phyloP scores from a whole-genome alignment of 768 basidiomycete species.

The Tricholomella constricta region DNA sequence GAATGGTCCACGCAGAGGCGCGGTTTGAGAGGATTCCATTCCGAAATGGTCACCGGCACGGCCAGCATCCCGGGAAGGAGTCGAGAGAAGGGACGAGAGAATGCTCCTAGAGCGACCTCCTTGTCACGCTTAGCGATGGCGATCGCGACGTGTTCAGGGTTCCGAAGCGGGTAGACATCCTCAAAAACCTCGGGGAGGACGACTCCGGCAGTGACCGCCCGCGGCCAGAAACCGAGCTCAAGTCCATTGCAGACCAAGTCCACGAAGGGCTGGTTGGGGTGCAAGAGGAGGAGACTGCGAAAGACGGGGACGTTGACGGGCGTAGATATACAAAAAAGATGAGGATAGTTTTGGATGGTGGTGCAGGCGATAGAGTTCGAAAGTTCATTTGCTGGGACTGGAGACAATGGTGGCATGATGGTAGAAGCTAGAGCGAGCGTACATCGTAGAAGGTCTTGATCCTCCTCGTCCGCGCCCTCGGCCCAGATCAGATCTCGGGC shows the following conservation, averaged over 20 bases:
- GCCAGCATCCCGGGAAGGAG: neutral
- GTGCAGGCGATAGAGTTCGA: neutral
- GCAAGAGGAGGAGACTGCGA: neutral
- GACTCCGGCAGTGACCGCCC: conserved; percentile 20
- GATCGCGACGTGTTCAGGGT: neutral
- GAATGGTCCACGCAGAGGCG: too few species aligned
- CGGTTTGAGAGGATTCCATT: neutral
- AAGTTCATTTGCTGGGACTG: neutral
- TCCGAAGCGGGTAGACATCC: neutral
- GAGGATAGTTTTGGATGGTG: neutral
- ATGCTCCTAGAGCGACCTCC: neutral
- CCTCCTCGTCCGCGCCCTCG: too few species aligned
- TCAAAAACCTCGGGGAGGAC: conserved; percentile 19
- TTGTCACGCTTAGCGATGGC: neutral
- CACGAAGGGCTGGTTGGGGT: conserved; percentile 32
- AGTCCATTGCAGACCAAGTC: conserved; percentile 31
- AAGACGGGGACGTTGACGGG: neutral
- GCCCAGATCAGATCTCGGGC: conserved; percentile 2
- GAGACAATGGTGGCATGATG: neutral
- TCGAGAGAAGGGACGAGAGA: neutral
- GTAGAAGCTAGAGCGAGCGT: too few species aligned
- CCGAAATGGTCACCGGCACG: neutral
- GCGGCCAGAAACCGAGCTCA: conserved; percentile 46
- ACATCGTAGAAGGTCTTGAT: too few species aligned
- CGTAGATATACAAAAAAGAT: neutral